phyloP scores from a whole-genome alignment of 2,329 filamentous ascomycete genomes.

The Colletotrichum caudatum region DNA sequence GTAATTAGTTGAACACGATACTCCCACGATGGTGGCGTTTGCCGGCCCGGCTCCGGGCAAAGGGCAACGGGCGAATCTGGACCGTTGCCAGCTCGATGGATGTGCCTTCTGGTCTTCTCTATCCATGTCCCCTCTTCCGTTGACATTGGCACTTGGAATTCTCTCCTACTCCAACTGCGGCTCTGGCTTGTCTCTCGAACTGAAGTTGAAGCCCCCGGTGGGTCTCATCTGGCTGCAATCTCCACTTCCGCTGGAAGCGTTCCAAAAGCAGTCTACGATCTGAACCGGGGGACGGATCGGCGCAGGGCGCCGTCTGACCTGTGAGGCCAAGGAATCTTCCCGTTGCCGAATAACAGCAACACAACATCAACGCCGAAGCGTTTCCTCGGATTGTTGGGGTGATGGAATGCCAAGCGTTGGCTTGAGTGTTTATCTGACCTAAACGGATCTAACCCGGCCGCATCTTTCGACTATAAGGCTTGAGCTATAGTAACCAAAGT shows the following conservation, averaged over 20 bases:
- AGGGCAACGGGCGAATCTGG: background rate
- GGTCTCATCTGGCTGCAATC: background rate
- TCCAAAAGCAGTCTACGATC: background rate
- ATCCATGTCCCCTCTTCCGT: background rate
- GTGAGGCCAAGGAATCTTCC: background rate
- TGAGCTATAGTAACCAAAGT: background rate
- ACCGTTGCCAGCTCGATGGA: no score
- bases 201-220: background rate
- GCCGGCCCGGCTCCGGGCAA: no score
- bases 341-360: background rate
- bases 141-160: background rate
- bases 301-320: background rate
- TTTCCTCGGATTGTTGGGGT: background rate
- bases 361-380: background rate
- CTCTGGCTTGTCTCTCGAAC: background rate
- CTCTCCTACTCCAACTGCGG: background rate
- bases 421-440: no score
- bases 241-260: background rate
- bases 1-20: background rate
- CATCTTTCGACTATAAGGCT: background rate
- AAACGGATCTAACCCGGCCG: background rate
- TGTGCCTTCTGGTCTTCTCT: no score
- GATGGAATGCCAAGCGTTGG: background rate
- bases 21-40: no score
- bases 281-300: slow-evolving; percentile 1